A percentile compares a stretch with the other conserved stretches of the same genome.
These are phyloP conservation scores for Triangularia verruculosa DNA, from an alignment of 2,329 filamentous ascomycete species.

Conservation along the genomic window DNA sequence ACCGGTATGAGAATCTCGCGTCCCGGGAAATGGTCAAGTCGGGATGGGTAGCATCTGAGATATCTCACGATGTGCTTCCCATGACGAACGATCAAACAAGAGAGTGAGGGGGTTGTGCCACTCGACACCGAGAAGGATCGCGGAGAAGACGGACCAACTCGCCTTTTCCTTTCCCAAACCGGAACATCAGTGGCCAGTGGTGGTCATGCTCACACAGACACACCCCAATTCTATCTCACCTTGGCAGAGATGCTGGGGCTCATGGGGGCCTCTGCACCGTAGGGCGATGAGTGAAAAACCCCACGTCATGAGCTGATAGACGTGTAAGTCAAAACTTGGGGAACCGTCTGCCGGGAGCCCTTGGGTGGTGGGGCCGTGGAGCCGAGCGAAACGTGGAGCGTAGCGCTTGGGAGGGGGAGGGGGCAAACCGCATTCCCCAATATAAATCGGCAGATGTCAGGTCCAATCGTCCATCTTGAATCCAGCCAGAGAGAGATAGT, in stretches of 20 bases:
- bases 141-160: not conserved
- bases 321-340: not conserved
- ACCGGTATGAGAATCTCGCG: not conserved
- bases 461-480: slow-evolving; percentile 24
- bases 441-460: slow-evolving; percentile 30
- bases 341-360: slow-evolving; percentile 20
- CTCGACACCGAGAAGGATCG: not conserved
- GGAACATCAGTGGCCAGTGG: not conserved
- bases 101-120: not conserved
- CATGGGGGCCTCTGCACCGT: not conserved
- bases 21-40: not conserved
- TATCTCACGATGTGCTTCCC: not conserved
- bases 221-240: not conserved
- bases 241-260: not conserved
- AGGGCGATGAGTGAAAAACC: not conserved
- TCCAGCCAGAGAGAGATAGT: not conserved
- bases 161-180: not conserved
- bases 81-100: not conserved
- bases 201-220: not conserved
- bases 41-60: not conserved
- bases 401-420: slow-evolving; percentile 19
- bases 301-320: slow-evolving; percentile 1
- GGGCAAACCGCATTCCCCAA: slow-evolving; percentile 14
- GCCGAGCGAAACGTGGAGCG: slow-evolving; percentile 5
- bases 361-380: slow-evolving; percentile 22